Conservation (phyloP, 192 early-diverging fungal genomes). For the Rhizoclosmatium sp. region DNA sequence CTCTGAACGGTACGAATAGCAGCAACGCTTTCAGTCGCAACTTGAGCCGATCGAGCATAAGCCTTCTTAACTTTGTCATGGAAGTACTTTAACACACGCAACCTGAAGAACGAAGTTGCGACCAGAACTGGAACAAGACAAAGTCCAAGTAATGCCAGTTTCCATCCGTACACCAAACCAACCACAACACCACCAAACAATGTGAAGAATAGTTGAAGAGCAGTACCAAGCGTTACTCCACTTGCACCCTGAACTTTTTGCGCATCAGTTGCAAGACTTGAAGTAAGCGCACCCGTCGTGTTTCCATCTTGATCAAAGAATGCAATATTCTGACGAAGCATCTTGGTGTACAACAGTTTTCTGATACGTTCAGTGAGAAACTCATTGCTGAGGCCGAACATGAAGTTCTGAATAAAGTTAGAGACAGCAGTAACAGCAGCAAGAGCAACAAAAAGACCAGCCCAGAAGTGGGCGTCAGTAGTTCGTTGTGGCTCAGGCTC, state of each 20-base stretch:
- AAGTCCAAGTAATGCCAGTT: constrained; percentile 78
- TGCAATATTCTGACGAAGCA: constrained; percentile 54
- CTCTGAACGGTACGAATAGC: constrained; percentile 85
- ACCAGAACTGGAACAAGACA: constrained; percentile 71
- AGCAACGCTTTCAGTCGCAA: constrained; percentile 84
- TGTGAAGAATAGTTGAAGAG: constrained; percentile 52
- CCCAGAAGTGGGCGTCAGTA: constrained; percentile 58
- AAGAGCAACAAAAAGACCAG: constrained; percentile 68
- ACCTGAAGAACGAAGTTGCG: constrained; percentile 69
- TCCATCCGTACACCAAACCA: constrained; percentile 80
- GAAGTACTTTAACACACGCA: constrained; percentile 64
- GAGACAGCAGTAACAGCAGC: constrained; percentile 64
- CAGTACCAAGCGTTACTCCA: constrained; percentile 59
- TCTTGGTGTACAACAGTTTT: constrained; percentile 39
- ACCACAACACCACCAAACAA: constrained; percentile 61
- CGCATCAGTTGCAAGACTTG: constrained; percentile 82
- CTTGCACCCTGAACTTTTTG: constrained; percentile 59
- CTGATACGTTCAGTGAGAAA: constrained; percentile 67
- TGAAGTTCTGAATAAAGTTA: constrained; percentile 54
- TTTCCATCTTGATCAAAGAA: constrained; percentile 68
- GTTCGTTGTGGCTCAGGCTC: constrained; percentile 35
- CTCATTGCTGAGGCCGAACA: constrained; percentile 70
- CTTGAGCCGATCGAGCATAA: constrained; percentile 70
- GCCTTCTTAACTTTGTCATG: constrained; percentile 67
- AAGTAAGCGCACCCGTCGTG: constrained; percentile 78